These are phyloP conservation scores for Aspergillus baeticus DNA, from an alignment of 495 filamentous ascomycete genomes.

Conservation along the genomic window DNA sequence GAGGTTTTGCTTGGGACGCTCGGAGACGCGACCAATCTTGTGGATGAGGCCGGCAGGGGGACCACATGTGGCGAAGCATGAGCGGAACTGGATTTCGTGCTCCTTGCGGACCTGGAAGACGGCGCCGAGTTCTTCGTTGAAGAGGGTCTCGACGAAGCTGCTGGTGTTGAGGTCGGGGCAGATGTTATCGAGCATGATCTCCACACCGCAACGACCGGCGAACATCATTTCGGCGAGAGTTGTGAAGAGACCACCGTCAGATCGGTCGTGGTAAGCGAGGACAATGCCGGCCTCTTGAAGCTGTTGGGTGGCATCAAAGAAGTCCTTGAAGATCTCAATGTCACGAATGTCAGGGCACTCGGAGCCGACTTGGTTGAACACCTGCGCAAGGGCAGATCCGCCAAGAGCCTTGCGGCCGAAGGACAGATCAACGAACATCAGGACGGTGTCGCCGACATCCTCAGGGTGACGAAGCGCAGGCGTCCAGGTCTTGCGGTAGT, in stretches of 20 bases:
- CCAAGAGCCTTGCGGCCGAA: slow-evolving; percentile 75
- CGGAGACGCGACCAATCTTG: slow-evolving; percentile 74
- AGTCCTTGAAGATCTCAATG: slow-evolving; percentile 79
- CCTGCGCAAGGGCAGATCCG: slow-evolving; percentile 90
- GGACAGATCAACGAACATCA: slow-evolving; percentile 90
- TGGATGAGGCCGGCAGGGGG: slow-evolving; percentile 77
- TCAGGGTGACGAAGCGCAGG: slow-evolving; percentile 78
- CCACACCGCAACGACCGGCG: slow-evolving; percentile 86
- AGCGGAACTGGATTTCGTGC: slow-evolving; percentile 79
- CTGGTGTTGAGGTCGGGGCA: slow-evolving; percentile 50
- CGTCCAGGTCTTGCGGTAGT: slow-evolving; percentile 88
- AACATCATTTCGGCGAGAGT: slow-evolving; percentile 98
- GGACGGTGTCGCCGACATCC: slow-evolving; percentile 84
- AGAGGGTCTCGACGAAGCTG: slow-evolving; percentile 73
- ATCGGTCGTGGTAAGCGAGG: slow-evolving; percentile 91
- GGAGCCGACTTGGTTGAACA: slow-evolving; percentile 82
- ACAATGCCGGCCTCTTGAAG: slow-evolving; percentile 85
- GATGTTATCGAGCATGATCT: slow-evolving; percentile 78
- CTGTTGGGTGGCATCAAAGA: slow-evolving; percentile 84
- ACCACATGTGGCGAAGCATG: slow-evolving; percentile 90
- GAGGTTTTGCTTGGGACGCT: slow-evolving; percentile 72
- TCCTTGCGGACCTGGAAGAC: slow-evolving; percentile 90
- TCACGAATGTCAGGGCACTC: slow-evolving; percentile 84
- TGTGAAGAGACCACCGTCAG: slow-evolving; percentile 90
- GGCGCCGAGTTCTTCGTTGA: slow-evolving; percentile 96